These are phyloP conservation scores for Claviceps africana DNA, from an alignment of 2,329 filamentous ascomycete genomes.

Conservation along the genomic window DNA sequence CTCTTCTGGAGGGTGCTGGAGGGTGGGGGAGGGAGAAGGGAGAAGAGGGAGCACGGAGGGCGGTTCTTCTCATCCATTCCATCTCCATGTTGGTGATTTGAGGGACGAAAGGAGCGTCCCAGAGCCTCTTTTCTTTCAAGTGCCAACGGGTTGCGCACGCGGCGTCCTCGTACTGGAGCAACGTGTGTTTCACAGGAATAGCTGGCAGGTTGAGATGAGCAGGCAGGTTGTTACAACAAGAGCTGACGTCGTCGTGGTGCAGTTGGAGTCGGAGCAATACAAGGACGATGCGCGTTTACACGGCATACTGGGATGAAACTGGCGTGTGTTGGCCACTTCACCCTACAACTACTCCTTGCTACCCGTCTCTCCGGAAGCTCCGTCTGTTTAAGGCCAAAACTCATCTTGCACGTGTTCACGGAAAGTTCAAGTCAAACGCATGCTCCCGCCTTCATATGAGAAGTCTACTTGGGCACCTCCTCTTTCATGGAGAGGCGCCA, in stretches of 20 bases:
- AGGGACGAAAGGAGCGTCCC: no score
- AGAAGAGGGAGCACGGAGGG: no score
- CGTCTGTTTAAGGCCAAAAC: neutral
- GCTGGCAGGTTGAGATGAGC: neutral
- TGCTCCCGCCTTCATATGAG: no score
- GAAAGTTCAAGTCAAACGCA: neutral
- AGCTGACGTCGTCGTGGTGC: neutral
- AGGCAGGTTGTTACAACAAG: neutral
- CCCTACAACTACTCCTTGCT: neutral
- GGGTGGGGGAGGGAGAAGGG: neutral
- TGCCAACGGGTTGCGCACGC: neutral
- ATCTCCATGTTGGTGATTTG: no score
- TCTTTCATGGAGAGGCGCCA: conserved; percentile 5
- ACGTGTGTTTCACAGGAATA: neutral
- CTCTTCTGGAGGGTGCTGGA: no score
- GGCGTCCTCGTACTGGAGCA: neutral
- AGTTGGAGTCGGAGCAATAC: neutral
- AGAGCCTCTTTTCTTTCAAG: neutral
- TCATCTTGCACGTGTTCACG: neutral
- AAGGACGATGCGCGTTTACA: neutral
- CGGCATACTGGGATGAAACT: neutral
- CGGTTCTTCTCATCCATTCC: no score
- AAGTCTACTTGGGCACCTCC: no score
- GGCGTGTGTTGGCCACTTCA: neutral
- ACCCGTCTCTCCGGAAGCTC: neutral